Percentiles rank a stretch among this genome's conserved stretches.
Evolutionary conservation across 192 early-diverging fungal species (phyloP).

Genomic region (Diversispora eburnea): DNA sequence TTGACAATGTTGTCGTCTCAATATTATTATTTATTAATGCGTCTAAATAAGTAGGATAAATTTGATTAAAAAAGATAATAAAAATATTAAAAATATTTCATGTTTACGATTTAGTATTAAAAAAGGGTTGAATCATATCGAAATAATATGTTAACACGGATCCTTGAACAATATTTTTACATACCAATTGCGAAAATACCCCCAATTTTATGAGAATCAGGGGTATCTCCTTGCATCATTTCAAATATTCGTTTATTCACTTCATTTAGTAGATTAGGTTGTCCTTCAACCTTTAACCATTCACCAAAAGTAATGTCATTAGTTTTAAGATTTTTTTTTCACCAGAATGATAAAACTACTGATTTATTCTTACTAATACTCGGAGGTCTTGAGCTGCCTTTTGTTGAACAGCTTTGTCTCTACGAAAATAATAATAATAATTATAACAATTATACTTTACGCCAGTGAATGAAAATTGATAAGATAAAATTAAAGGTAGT

Average conservation of each 20-base stretch:
- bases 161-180: not conserved
- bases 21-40: constrained; percentile 27
- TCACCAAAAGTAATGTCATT: not conserved
- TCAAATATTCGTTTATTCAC: constrained; percentile 29
- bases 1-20: constrained; percentile 32
- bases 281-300: constrained; percentile 22
- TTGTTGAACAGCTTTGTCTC: constrained; percentile 15
- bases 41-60: not conserved
- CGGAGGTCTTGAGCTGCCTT: constrained; percentile 19
- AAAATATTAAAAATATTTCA: not conserved
- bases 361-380: not conserved
- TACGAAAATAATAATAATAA: not conserved
- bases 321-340: not conserved
- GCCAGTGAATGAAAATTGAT: not conserved
- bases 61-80: not conserved
- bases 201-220: constrained; percentile 22
- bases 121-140: not conserved
- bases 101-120: not conserved
- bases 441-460: not conserved
- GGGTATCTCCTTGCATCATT: constrained; percentile 28
- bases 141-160: not conserved
- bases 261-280: constrained; percentile 29
- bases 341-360: not conserved
- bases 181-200: constrained; percentile 23
- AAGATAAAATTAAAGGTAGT: not conserved